Conservation (phyloP, 768 basidiomycete genomes). For the Amanita phalloides region DNA sequence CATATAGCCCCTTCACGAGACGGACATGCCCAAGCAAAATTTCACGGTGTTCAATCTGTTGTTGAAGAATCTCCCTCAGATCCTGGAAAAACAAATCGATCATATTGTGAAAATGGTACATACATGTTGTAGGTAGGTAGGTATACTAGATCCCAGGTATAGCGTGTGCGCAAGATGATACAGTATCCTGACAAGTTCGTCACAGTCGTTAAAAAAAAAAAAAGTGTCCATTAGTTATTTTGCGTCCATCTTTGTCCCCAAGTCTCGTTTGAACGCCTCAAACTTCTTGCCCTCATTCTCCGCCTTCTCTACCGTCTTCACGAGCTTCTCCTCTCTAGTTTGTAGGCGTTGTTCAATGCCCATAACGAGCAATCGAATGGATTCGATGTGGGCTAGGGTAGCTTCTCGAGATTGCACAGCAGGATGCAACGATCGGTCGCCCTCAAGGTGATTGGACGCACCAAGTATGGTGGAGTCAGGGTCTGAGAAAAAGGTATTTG, state of each 20-base stretch:
- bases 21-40: too few relatives aligned
- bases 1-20: too few relatives aligned
- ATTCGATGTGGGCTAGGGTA: constrained; percentile 52
- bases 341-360: constrained; percentile 72
- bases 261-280: constrained; percentile 35
- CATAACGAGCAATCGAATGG: constrained; percentile 54
- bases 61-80: too few relatives aligned
- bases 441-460: constrained; percentile 1
- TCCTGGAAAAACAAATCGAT: too few relatives aligned
- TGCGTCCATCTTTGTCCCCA: constrained; percentile 1
- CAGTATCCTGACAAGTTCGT: background rate
- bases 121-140: constrained; percentile 23
- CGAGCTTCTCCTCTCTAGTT: constrained; percentile 47
- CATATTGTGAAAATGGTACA: too few relatives aligned
- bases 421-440: constrained; percentile 8
- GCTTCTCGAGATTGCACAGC: constrained; percentile 20
- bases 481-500: constrained; percentile 5
- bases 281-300: constrained; percentile 47
- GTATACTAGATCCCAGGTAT: background rate
- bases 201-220: background rate
- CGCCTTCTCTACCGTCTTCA: constrained; percentile 49
- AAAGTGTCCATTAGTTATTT: background rate
- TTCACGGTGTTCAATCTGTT: too few relatives aligned
- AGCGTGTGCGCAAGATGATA: background rate
- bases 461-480: constrained; percentile 4